A percentile compares a stretch with the other conserved stretches of the same genome.
phyloP scores from a whole-genome alignment of 2,329 filamentous ascomycete species.

The Albophoma yamanashiensis region DNA sequence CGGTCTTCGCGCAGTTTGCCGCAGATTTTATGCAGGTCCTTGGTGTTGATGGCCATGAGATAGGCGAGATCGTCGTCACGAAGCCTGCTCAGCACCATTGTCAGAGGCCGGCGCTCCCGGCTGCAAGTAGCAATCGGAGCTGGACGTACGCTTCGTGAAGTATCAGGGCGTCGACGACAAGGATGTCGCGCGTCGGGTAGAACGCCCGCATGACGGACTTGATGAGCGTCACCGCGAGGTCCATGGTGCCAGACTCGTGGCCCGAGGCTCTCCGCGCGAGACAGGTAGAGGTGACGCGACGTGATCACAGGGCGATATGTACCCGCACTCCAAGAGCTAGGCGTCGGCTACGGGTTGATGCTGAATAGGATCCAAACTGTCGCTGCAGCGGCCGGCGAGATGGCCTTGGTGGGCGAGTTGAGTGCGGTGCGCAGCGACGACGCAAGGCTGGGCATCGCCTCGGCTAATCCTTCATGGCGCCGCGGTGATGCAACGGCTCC shows the following conservation, averaged over 20 bases:
- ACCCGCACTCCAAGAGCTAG: not conserved
- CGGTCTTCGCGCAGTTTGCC: constrained; percentile 78
- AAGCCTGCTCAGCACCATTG: constrained; percentile 58
- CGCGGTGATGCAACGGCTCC: not conserved
- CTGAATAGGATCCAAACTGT: not conserved
- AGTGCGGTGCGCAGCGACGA: not conserved
- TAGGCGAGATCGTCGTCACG: constrained; percentile 82
- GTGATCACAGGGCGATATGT: not conserved
- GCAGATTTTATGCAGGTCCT: constrained; percentile 84
- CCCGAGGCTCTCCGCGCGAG: too few species aligned
- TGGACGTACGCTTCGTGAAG: constrained; percentile 63
- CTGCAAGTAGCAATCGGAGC: not conserved
- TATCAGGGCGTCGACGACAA: constrained; percentile 78
- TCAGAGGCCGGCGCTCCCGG: not conserved
- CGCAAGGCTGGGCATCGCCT: not conserved
- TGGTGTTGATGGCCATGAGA: constrained; percentile 79
- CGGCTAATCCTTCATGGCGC: not conserved
- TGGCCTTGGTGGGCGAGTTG: not conserved
- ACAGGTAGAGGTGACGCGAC: not conserved
- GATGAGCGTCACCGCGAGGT: constrained; percentile 63
- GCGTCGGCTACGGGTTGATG: not conserved
- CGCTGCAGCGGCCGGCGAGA: not conserved
- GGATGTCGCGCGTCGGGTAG: constrained; percentile 73
- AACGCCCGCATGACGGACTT: constrained; percentile 80
- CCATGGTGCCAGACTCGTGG: constrained; percentile 23